Conservation (phyloP, 1,139 yeast species). For the Saccharomyces hybrid region DNA sequence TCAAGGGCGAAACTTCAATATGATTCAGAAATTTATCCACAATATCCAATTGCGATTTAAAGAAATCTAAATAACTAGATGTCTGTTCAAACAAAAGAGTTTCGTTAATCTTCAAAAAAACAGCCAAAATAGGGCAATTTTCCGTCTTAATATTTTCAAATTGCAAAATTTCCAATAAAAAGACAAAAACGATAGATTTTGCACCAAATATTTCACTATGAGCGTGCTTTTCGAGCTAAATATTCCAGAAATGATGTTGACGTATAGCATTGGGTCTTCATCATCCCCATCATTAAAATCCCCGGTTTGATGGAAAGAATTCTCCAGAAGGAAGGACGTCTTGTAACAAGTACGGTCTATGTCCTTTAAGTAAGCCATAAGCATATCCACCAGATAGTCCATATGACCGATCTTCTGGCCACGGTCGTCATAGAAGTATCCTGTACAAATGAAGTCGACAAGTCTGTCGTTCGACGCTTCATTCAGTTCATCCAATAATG, state of each 20-base stretch:
- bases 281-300: not conserved
- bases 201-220: not conserved
- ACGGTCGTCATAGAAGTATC: slow-evolving; percentile 29
- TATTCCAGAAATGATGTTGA: not conserved
- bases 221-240: not conserved
- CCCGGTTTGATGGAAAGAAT: not conserved
- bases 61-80: slow-evolving; percentile 43
- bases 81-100: slow-evolving; percentile 80
- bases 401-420: slow-evolving; percentile 38
- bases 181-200: not conserved
- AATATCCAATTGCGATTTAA: slow-evolving; percentile 41
- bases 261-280: not conserved
- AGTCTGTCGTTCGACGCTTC: slow-evolving; percentile 38
- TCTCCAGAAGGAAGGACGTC: not conserved
- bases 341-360: not conserved
- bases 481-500: slow-evolving; percentile 44
- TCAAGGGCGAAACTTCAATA: slow-evolving; percentile 54
- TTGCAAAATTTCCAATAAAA: not conserved
- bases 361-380: slow-evolving; percentile 11
- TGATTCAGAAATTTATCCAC: slow-evolving; percentile 48
- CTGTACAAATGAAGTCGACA: slow-evolving; percentile 45
- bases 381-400: slow-evolving; percentile 25
- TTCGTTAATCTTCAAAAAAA: slow-evolving; percentile 87
- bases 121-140: slow-evolving; percentile 44
- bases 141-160: slow-evolving; percentile 36